These are phyloP conservation scores for Trypanosoma vivax DNA, from an alignment of 208 protist species.

Conservation along the genomic window DNA sequence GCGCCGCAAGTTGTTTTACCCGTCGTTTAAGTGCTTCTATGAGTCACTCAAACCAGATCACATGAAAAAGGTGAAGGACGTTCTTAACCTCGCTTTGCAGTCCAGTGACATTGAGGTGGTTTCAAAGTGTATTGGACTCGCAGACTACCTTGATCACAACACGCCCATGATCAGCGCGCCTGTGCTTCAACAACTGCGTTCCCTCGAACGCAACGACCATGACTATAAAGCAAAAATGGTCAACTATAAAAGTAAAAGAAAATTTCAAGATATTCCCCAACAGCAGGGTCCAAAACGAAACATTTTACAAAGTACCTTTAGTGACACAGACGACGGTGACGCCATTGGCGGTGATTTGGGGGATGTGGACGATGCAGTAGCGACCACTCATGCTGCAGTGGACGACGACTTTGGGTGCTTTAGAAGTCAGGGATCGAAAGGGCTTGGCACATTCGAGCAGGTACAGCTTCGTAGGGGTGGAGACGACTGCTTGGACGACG, in stretches of 20 bases:
- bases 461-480: too few species aligned
- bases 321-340: too few species aligned
- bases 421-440: too few species aligned
- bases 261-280: too few species aligned
- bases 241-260: slow-evolving; percentile 20
- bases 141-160: slow-evolving; percentile 89
- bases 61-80: slow-evolving; percentile 81
- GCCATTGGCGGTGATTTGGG: too few species aligned
- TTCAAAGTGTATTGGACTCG: slow-evolving; percentile 74
- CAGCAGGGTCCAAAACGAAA: too few species aligned
- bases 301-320: too few species aligned
- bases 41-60: slow-evolving; percentile 79
- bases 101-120: slow-evolving; percentile 77
- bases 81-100: slow-evolving; percentile 75
- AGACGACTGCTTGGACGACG: too few species aligned
- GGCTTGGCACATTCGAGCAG: too few species aligned
- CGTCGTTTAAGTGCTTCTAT: slow-evolving; percentile 87
- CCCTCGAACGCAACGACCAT: slow-evolving; percentile 36
- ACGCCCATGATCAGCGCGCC: slow-evolving; percentile 59
- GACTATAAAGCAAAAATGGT: background rate
- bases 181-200: slow-evolving; percentile 60
- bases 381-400: too few species aligned
- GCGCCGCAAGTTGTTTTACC: slow-evolving; percentile 81
- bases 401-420: too few species aligned
- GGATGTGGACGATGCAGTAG: too few species aligned